Evolutionary conservation across 2,329 filamentous ascomycete genomes (phyloP).

Genomic region (Grosmannia huntii): DNA sequence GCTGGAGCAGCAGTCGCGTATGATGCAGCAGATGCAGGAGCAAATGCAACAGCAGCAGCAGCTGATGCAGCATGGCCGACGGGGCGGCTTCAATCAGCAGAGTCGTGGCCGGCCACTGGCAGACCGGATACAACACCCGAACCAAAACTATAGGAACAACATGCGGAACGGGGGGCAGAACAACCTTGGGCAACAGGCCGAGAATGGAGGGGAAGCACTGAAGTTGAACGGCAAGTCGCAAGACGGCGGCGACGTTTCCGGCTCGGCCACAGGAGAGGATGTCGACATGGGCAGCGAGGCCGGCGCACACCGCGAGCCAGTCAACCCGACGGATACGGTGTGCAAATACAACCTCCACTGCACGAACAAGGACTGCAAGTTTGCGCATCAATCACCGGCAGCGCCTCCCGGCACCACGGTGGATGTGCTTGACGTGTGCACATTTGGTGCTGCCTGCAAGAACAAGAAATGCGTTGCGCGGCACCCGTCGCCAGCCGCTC

Average conservation of each 20-base stretch:
- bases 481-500: conserved; percentile 82
- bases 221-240: conserved; percentile 19
- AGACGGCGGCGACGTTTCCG: not conserved
- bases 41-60: conserved; percentile 42
- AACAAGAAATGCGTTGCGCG: conserved; percentile 87
- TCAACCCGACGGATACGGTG: conserved; percentile 50
- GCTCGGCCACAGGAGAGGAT: conserved; percentile 33
- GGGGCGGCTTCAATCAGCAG: conserved; percentile 23
- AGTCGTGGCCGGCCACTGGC: conserved; percentile 51
- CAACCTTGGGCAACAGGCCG: conserved; percentile 17
- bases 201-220: conserved; percentile 19
- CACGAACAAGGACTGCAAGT: conserved; percentile 80
- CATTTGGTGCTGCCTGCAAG: conserved; percentile 83
- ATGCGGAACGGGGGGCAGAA: conserved; percentile 34
- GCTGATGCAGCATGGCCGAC: conserved; percentile 35
- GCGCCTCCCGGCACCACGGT: conserved; percentile 65
- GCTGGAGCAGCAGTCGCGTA: conserved; percentile 74
- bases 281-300: conserved; percentile 40
- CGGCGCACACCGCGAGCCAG: conserved; percentile 35
- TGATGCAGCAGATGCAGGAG: conserved; percentile 66
- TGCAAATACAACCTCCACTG: conserved; percentile 88
- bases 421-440: conserved; percentile 69
- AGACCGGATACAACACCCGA: conserved; percentile 53
- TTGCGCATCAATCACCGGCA: conserved; percentile 86
- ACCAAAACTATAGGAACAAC: conserved; percentile 31